Percentiles rank a stretch among this genome's conserved stretches.
Conservation (phyloP, 1,139 yeast species). For the Pneumocystis canis region DNA sequence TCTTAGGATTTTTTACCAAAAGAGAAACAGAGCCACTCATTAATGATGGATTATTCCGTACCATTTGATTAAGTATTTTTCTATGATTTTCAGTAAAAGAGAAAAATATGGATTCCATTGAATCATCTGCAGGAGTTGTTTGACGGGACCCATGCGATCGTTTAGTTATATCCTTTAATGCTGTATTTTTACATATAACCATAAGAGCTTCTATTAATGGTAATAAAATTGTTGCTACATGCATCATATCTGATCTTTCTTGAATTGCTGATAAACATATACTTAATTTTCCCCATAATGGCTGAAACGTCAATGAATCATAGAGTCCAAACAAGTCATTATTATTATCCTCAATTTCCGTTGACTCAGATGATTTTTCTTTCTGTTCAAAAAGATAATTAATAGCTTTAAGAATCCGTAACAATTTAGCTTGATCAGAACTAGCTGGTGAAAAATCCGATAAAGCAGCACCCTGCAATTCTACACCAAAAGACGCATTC, state of each 20-base stretch:
- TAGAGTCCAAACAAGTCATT: conserved; percentile 36
- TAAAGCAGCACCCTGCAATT: conserved; percentile 40
- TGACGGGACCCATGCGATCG: neutral
- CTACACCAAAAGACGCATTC: conserved; percentile 28
- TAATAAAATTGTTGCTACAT: conserved; percentile 65
- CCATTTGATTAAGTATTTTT: conserved; percentile 81
- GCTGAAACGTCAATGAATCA: conserved; percentile 54
- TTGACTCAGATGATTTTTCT: conserved; percentile 12
- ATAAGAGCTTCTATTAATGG: conserved; percentile 84
- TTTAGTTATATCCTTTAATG: conserved; percentile 44
- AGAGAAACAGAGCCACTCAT: conserved; percentile 95
- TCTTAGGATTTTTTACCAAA: conserved; percentile 76
- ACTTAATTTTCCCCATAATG: conserved; percentile 77
- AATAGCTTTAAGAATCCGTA: conserved; percentile 74
- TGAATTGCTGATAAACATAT: conserved; percentile 45
- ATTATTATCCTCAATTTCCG: conserved; percentile 22
- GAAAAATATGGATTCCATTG: conserved; percentile 66
- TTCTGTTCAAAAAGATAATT: conserved; percentile 58
- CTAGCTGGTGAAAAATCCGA: conserved; percentile 63
- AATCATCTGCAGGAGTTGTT: conserved; percentile 32
- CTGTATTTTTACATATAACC: conserved; percentile 88
- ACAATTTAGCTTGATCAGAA: conserved; percentile 74
- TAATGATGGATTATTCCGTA: conserved; percentile 74
- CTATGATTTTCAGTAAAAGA: conserved; percentile 84
- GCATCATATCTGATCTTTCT: conserved; percentile 33